Evolutionary conservation across 2,329 filamentous ascomycete genomes (phyloP).

Genomic region (Hirsutella rhossiliensis): DNA sequence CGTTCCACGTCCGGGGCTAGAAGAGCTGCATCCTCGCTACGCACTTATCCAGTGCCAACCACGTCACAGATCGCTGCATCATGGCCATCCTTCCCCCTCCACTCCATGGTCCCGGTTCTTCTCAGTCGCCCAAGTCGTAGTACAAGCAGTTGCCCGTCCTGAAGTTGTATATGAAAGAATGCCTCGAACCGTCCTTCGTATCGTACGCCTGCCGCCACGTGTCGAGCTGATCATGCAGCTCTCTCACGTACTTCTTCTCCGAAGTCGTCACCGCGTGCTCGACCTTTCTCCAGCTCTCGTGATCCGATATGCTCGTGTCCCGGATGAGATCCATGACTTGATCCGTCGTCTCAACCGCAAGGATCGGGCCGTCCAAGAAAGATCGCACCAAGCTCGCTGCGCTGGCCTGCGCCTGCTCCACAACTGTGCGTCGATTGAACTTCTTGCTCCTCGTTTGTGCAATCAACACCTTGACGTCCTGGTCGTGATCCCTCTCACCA

Average conservation of each 20-base stretch:
- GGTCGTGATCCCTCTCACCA: constrained; percentile 32
- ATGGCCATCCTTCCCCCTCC: too few species aligned
- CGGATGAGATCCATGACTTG: constrained; percentile 66
- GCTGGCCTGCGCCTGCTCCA: constrained; percentile 60
- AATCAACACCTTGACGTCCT: constrained; percentile 75
- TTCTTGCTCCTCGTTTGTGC: constrained; percentile 82
- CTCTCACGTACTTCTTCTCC: constrained; percentile 71
- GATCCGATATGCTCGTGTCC: constrained; percentile 62
- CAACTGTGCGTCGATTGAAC: constrained; percentile 74
- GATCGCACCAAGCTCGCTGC: constrained; percentile 53
- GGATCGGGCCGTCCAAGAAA: constrained; percentile 67
- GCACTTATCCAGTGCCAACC: too few species aligned
- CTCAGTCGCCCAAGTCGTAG: constrained; percentile 58
- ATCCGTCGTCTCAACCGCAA: constrained; percentile 81
- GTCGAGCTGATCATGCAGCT: constrained; percentile 66
- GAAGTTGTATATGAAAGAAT: constrained; percentile 88
- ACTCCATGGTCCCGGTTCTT: too few species aligned
- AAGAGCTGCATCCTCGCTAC: too few species aligned
- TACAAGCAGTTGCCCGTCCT: constrained; percentile 73
- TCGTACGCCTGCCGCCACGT: constrained; percentile 49
- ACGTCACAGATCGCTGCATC: too few species aligned
- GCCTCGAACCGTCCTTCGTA: constrained; percentile 41
- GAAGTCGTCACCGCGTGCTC: constrained; percentile 66
- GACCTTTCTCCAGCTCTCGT: constrained; percentile 71
- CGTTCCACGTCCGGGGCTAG: too few species aligned